phyloP scores from a whole-genome alignment of 352 stramenopile genomes.

The Phytopythium ostracodes region DNA sequence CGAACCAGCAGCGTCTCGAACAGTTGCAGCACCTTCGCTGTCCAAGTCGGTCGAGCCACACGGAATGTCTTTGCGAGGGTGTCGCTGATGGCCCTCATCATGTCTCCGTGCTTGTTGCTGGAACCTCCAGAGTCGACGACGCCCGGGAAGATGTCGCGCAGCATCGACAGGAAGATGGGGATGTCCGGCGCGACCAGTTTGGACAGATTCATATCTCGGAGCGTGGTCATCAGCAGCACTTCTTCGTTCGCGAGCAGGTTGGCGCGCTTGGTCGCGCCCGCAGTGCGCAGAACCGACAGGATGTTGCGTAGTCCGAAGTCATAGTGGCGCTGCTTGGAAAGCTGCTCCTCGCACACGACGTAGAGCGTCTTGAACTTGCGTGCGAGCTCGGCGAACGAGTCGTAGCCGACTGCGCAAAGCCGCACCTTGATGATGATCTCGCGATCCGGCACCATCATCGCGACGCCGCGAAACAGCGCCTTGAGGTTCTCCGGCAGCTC shows the following conservation, averaged over 20 bases:
- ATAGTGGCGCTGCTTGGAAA: conserved; percentile 92
- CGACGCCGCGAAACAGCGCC: conserved; percentile 87
- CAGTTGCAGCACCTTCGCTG: conserved; percentile 94
- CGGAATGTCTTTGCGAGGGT: no score
- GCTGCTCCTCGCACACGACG: conserved; percentile 89
- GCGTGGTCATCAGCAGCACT: no score
- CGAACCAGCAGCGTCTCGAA: conserved; percentile 98
- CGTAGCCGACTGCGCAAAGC: conserved; percentile 92
- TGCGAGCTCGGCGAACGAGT: conserved; percentile 88
- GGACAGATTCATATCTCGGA: conserved; percentile 97
- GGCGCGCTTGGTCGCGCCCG: conserved; percentile 90
- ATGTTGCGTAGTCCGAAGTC: conserved; percentile 92
- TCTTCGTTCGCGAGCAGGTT: no score
- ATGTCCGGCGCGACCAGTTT: conserved; percentile 98
- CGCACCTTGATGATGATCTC: conserved; percentile 97
- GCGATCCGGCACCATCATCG: conserved; percentile 92
- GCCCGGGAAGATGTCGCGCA: conserved; percentile 17
- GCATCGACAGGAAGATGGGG: conserved; percentile 95
- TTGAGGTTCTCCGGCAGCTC: conserved; percentile 99
- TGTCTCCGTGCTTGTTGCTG: no score
- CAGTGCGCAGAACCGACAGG: conserved; percentile 82
- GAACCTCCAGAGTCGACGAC: no score
- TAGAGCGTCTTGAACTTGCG: conserved; percentile 93
- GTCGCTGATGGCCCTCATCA: no score
- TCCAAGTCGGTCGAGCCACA: no score